These are phyloP conservation scores for Alopecurus myosuroides DNA, from an alignment of 176 grass and related monocot genomes.

Conservation along the genomic window DNA sequence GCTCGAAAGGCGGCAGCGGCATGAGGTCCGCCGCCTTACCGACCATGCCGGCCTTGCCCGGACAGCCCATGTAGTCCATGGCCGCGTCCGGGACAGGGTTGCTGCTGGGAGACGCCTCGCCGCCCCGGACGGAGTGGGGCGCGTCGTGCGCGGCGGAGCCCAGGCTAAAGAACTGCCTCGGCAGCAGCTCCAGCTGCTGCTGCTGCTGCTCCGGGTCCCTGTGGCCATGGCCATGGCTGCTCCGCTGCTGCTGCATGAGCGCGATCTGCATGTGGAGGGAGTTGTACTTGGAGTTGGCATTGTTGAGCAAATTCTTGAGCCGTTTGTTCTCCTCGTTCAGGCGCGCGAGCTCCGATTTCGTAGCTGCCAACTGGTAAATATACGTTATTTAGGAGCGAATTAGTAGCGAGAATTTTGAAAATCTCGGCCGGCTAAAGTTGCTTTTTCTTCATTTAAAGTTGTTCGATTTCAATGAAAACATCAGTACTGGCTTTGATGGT, in stretches of 20 bases:
- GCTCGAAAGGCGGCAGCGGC: constrained; percentile 32
- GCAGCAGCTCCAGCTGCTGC: constrained; percentile 39
- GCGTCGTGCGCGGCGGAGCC: constrained; percentile 16
- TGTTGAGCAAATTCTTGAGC: constrained; percentile 40
- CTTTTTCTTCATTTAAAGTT: too few relatives aligned
- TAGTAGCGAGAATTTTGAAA: too few relatives aligned
- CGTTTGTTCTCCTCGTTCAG: constrained; percentile 74
- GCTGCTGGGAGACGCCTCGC: constrained; percentile 26
- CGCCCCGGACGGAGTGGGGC: constrained; percentile 17
- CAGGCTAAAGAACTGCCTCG: constrained; percentile 65
- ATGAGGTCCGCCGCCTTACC: constrained; percentile 17
- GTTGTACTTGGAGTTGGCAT: constrained; percentile 43
- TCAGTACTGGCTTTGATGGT: too few relatives aligned
- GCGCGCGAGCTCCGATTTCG: constrained; percentile 52
- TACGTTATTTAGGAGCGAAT: too few relatives aligned
- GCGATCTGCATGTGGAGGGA: constrained; percentile 47
- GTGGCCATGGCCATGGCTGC: not conserved
- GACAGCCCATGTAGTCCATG: not conserved
- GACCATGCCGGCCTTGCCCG: not conserved
- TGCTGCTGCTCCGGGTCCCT: constrained; percentile 22
- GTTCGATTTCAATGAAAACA: too few relatives aligned
- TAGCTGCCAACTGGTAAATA: constrained; percentile 38
- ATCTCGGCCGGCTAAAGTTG: too few relatives aligned
- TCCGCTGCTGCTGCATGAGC: constrained; percentile 42
- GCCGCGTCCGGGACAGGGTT: not conserved